Conservation (phyloP, 2,329 filamentous ascomycete species). For the Aquanectria penicillioides region DNA sequence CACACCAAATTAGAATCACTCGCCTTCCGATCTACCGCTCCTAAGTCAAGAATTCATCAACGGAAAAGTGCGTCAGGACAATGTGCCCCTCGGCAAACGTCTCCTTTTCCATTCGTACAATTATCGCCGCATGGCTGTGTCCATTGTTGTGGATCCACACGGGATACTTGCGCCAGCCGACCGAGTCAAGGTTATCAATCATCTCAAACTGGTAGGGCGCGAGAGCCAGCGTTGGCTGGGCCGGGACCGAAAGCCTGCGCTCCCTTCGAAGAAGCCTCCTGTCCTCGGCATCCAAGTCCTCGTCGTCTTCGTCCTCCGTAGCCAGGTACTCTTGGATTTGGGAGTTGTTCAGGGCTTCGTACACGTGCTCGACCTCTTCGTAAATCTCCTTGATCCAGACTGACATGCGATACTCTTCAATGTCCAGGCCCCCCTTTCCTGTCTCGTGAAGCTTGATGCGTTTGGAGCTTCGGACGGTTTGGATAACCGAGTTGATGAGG, state of each 20-base stretch:
- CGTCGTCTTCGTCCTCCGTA: constrained; percentile 59
- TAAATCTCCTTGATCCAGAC: constrained; percentile 80
- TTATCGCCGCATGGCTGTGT: constrained; percentile 92
- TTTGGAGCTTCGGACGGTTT: constrained; percentile 78
- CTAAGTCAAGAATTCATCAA: constrained; percentile 71
- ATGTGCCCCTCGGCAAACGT: constrained; percentile 79
- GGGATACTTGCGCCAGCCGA: constrained; percentile 72
- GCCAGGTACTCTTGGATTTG: constrained; percentile 78
- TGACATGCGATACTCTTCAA: constrained; percentile 79
- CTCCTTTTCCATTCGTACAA: constrained; percentile 76
- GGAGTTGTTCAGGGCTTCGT: constrained; percentile 75
- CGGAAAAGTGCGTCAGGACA: constrained; percentile 84
- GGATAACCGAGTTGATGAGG: constrained; percentile 78
- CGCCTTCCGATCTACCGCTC: background rate
- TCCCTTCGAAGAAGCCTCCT: constrained; percentile 53
- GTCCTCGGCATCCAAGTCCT: constrained; percentile 50
- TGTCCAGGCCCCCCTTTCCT: constrained; percentile 73
- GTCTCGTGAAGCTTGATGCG: constrained; percentile 81
- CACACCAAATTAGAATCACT: background rate
- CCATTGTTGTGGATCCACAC: constrained; percentile 79
- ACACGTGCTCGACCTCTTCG: constrained; percentile 79
- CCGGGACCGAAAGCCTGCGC: constrained; percentile 53
- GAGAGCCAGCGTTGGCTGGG: constrained; percentile 79
- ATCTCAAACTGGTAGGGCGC: constrained; percentile 85
- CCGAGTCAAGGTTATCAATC: constrained; percentile 78